A percentile compares a stretch with the other conserved stretches of the same genome.
These are phyloP conservation scores for Fusarium solani-melongenae DNA, from an alignment of 2,329 filamentous ascomycete species.

Conservation along the genomic window DNA sequence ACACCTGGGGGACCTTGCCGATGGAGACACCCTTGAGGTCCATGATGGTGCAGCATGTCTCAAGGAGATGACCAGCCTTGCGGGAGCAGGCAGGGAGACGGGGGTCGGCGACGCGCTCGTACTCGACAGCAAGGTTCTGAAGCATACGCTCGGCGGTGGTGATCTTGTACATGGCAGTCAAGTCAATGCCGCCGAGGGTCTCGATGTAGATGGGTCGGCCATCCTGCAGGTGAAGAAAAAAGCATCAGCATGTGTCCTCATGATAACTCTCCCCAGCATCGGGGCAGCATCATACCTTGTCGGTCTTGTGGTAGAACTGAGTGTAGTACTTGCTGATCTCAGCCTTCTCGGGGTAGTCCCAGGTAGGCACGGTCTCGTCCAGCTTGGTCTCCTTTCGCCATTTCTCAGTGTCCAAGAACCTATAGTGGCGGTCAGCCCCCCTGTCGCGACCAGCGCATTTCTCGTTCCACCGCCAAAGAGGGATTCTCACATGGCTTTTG, in stretches of 20 bases:
- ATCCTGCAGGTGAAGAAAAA: conserved; percentile 67
- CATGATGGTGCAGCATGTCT: conserved; percentile 99
- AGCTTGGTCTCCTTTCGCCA: conserved; percentile 91
- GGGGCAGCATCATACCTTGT: conserved; percentile 68
- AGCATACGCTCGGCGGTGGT: conserved; percentile 94
- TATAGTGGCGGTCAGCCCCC: conserved; percentile 61
- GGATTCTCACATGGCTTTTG: conserved; percentile 82
- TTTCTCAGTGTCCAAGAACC: conserved; percentile 90
- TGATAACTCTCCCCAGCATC: conserved; percentile 1
- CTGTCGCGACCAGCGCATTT: conserved; percentile 25
- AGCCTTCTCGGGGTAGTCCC: conserved; percentile 88
- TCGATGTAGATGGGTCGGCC: conserved; percentile 98
- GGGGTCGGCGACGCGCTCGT: conserved; percentile 94
- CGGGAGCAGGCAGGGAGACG: conserved; percentile 95
- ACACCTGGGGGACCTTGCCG: conserved; percentile 83
- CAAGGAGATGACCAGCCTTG: conserved; percentile 87
- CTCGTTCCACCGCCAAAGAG: conserved; percentile 31
- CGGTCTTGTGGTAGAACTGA: conserved; percentile 98
- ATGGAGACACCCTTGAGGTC: conserved; percentile 95
- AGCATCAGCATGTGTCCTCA: conserved; percentile 28
- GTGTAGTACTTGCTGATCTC: conserved; percentile 92
- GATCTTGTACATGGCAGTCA: conserved; percentile 91
- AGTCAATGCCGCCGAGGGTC: conserved; percentile 91
- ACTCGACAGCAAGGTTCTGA: conserved; percentile 95
- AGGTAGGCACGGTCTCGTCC: conserved; percentile 81